Percentiles rank a stretch among this genome's conserved stretches.
These are phyloP conservation scores for Skeletonema costatum DNA, from an alignment of 108 stramenopile species.

Conservation along the genomic window DNA sequence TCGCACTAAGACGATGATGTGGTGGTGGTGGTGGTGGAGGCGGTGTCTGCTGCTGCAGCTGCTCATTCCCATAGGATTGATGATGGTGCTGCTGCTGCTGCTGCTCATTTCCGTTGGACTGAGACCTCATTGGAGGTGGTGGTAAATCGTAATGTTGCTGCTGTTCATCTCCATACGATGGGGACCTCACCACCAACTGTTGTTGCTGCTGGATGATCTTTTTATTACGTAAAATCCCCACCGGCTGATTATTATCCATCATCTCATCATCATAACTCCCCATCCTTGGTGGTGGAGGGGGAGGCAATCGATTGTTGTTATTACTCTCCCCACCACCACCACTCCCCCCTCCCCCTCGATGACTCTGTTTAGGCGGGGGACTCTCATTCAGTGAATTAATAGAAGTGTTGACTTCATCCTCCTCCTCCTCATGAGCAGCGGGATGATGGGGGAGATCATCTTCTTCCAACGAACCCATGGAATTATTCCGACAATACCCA, in stretches of 20 bases:
- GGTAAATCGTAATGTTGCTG: not conserved
- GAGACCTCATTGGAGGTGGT: not conserved
- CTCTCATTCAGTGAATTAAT: not conserved
- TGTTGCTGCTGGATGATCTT: not conserved
- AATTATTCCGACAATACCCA: not conserved
- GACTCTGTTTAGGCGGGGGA: no score
- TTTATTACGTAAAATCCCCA: not conserved
- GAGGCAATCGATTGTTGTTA: no score
- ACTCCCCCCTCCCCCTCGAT: no score
- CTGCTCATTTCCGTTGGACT: not conserved
- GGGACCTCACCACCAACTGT: not conserved
- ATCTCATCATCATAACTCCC: no score
- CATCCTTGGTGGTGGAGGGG: no score
- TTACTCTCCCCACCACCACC: no score
- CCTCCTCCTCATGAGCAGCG: not conserved
- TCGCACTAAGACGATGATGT: not conserved
- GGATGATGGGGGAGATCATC: not conserved
- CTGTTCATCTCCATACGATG: no score
- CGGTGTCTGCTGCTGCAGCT: not conserved
- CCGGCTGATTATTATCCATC: not conserved
- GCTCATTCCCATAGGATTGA: not conserved
- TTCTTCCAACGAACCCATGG: not conserved
- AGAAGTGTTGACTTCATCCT: not conserved
- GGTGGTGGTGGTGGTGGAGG: conserved; percentile 19
- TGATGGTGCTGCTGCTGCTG: not conserved